These are phyloP conservation scores for Melaleuca alternifolia DNA, from an alignment of 345 rosid genomes.

Conservation along the genomic window DNA sequence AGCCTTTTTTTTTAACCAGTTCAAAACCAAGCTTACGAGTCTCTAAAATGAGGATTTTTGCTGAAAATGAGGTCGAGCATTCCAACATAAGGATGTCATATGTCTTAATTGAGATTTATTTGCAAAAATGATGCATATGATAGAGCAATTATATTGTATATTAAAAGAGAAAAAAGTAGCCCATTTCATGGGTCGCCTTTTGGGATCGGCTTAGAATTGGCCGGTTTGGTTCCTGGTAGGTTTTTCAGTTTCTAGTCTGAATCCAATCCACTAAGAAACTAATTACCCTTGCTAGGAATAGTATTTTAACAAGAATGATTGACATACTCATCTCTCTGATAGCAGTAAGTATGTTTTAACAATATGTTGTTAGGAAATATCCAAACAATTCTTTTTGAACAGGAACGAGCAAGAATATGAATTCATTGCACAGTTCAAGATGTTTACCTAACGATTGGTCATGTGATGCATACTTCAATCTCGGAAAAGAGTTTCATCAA, in stretches of 20 bases:
- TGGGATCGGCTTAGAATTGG: background rate
- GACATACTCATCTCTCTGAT: background rate
- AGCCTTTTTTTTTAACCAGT: background rate
- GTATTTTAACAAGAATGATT: background rate
- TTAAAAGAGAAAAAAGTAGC: background rate
- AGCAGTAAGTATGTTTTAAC: background rate
- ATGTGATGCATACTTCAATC: background rate
- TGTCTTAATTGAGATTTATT: background rate
- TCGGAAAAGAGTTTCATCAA: background rate
- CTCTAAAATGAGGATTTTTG: background rate
- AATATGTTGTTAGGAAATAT: background rate
- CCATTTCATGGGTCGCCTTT: accelerated
- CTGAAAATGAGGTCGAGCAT: background rate
- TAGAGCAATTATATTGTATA: too few relatives aligned
- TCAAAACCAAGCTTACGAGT: background rate
- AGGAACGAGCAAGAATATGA: background rate
- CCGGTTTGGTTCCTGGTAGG: background rate
- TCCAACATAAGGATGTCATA: background rate
- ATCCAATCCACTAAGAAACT: background rate
- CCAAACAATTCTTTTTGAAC: background rate
- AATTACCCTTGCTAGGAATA: background rate
- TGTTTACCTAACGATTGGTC: background rate
- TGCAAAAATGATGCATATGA: background rate
- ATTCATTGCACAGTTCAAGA: background rate
- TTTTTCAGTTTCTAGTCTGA: background rate